Evolutionary conservation across 2,329 filamentous ascomycete genomes (phyloP).

Genomic region (Arachnopeziza araneosa): DNA sequence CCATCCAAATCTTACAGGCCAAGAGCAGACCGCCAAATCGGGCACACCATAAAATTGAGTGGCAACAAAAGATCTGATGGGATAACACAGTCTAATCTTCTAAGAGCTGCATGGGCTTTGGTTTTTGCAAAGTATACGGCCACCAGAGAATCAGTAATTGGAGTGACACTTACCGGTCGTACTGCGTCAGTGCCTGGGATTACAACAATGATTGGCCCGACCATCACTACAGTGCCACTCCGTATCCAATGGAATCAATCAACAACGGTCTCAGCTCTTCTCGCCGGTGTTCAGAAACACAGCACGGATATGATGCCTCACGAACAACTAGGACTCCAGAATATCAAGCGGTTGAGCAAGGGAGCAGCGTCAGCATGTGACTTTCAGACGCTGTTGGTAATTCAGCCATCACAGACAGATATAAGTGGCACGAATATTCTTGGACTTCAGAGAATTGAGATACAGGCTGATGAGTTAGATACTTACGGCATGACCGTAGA

Average conservation of each 20-base stretch:
- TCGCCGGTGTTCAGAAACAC: slow-evolving; percentile 41
- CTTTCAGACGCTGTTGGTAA: slow-evolving; percentile 20
- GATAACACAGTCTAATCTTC: not conserved
- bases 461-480: too few species aligned
- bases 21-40: too few species aligned
- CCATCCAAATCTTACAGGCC: not conserved
- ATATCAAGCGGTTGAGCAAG: slow-evolving; percentile 10
- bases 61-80: too few species aligned
- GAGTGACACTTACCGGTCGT: slow-evolving; percentile 37
- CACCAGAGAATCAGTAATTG: slow-evolving; percentile 26
- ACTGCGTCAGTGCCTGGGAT: slow-evolving; percentile 33
- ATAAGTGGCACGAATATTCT: too few species aligned
- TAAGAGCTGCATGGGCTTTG: not conserved
- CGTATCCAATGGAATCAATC: slow-evolving; percentile 30
- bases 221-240: slow-evolving; percentile 38
- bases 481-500: too few species aligned
- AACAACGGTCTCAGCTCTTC: slow-evolving; percentile 33
- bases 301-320: slow-evolving; percentile 44
- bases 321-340: slow-evolving; percentile 37
- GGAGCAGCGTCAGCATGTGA: slow-evolving; percentile 13
- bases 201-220: slow-evolving; percentile 38
- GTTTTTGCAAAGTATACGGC: not conserved
- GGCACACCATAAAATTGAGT: too few species aligned
- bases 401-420: slow-evolving; percentile 8
- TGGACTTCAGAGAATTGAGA: too few species aligned